Evolutionary conservation across 1,284 basidiomycete genomes (phyloP).

Genomic region (Coriolopsis trogii): DNA sequence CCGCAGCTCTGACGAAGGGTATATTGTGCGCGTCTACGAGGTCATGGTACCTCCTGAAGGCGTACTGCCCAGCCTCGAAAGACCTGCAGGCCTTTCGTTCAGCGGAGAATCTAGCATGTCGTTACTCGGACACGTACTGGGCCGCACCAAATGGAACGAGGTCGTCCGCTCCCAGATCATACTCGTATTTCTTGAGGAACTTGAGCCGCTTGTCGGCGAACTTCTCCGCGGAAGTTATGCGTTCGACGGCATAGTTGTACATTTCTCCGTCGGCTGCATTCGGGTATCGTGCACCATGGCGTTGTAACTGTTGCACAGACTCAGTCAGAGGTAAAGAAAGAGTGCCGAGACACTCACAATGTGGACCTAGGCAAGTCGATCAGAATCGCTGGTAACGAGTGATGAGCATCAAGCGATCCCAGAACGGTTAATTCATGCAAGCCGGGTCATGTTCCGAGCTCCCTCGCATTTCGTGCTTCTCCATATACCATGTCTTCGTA

Average conservation of each 20-base stretch:
- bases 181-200: slow-evolving; percentile 66
- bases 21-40: slow-evolving; percentile 45
- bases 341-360: neutral
- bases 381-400: too few relatives aligned
- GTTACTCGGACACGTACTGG: slow-evolving; percentile 53
- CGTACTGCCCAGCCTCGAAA: slow-evolving; percentile 48
- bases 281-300: slow-evolving; percentile 84
- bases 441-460: too few relatives aligned
- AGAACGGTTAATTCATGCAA: too few relatives aligned
- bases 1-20: slow-evolving; percentile 71
- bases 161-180: slow-evolving; percentile 59
- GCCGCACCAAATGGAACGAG: slow-evolving; percentile 72
- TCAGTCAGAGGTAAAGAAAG: neutral
- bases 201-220: slow-evolving; percentile 52
- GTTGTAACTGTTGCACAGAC: slow-evolving; percentile 61
- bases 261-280: slow-evolving; percentile 48
- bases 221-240: slow-evolving; percentile 47
- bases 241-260: slow-evolving; percentile 35
- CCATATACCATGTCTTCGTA: too few relatives aligned
- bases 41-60: slow-evolving; percentile 53
- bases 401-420: too few relatives aligned
- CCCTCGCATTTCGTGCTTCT: too few relatives aligned
- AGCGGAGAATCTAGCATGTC: neutral
- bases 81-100: slow-evolving; percentile 40
- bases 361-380: neutral